Base-by-base conservation (phyloP, 108 stramenopile species). In the Fragilariopsis cylindrus region DNA sequence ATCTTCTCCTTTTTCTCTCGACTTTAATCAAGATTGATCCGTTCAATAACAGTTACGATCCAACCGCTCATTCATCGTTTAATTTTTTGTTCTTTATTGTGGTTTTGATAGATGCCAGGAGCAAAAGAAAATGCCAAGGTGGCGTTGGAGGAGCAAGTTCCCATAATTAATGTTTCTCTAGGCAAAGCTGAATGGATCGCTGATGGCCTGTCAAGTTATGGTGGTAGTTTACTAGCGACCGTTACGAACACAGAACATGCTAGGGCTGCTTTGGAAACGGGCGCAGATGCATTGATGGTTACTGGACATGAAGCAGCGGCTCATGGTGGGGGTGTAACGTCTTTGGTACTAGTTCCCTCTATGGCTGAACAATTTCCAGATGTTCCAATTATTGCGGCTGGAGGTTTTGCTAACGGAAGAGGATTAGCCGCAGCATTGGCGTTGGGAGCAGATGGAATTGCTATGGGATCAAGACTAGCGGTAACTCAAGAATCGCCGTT, bases 251-350 rank as follows among this genome's bases (percentile, higher is more conserved):
- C 78, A 8, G 84, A 90, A 49, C 95, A 96, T 69, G 95, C 95
- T 5, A 52, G 75, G 44, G 78, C 80, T 3, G 95, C 92, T 4
- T 15, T 79, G 49, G 83, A 90, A 16, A 69, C 86, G 3, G 92
- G 92, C 6, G 92, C 92, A 15, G 92, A 96, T 84, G 92, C 92
- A 0, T 69, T 96, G 46, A 87, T 96, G 87, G 85, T 88, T 3
- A 96, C 95, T 3, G 95, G 95, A 3, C 92, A 96, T 65, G 95
- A 96, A 75, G 95, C 95, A n/a, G 95, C 95, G 1, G 95, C 95
- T 11, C 95, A 96, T 72, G 95, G 95, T 7, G 92, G 95, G 12
- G 91, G 94, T 75, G 92, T 94, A 5, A 91, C 92, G 3, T 87
- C 86, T 3, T 56, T 96, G 56, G 89, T 90, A 2, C 74, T 96